Evolutionary conservation across 805 yeast genomes (phyloP).

Genomic region (Teunomyces panamensis): DNA sequence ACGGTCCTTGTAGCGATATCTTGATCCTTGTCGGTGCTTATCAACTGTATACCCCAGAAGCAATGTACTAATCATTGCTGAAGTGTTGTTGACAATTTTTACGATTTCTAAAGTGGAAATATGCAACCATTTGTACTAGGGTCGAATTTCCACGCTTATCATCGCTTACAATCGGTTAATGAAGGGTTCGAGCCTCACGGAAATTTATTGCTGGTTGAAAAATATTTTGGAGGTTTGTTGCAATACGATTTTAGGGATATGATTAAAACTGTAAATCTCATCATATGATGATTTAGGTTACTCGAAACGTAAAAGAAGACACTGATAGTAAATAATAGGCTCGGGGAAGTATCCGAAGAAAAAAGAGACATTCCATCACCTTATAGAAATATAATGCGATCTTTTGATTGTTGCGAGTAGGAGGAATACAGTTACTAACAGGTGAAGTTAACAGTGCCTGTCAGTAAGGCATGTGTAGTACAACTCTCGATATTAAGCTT

Average conservation of each 20-base stretch:
- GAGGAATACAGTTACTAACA: no score
- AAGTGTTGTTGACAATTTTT: not conserved
- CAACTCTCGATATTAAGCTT: no score
- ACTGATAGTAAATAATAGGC: no score
- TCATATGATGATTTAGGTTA: no score
- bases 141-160: conserved; percentile 1
- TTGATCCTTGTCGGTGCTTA: not conserved
- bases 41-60: not conserved
- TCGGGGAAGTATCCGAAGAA: no score
- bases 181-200: conserved; percentile 3
- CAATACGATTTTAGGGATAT: not conserved
- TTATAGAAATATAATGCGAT: no score
- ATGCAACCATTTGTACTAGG: not conserved
- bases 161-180: not conserved
- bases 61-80: not conserved
- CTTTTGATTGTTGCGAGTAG: no score
- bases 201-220: not conserved
- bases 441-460: no score
- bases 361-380: no score
- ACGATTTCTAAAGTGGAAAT: conserved; percentile 2
- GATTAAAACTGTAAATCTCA: not conserved
- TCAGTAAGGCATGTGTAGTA: no score
- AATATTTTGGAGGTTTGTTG: not conserved
- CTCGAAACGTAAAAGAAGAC: no score
- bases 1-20: not conserved